A percentile compares a stretch with the other conserved stretches of the same genome.
Conservation (phyloP, 2,329 filamentous ascomycete genomes). For the Calonectria fujianensis region DNA sequence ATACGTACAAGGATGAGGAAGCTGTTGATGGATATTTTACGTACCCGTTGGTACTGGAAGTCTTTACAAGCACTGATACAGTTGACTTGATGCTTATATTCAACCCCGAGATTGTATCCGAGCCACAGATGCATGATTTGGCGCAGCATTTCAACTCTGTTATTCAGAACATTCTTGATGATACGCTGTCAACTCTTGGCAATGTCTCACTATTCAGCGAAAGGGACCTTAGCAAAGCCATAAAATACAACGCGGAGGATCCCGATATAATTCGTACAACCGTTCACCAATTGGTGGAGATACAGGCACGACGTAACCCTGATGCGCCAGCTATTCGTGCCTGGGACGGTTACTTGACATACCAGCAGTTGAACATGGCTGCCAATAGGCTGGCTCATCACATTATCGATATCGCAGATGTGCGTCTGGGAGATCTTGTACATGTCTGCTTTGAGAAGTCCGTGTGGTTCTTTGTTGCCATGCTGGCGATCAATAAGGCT, state of each 20-base stretch:
- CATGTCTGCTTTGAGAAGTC: background rate
- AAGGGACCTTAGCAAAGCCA: constrained; percentile 6
- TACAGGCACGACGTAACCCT: background rate
- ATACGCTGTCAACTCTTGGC: background rate
- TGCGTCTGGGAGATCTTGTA: constrained; percentile 13
- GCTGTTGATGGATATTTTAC: constrained; percentile 27
- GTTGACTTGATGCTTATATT: constrained; percentile 19
- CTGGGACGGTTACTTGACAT: constrained; percentile 1
- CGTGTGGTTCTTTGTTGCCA: background rate
- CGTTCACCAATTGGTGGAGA: constrained; percentile 12
- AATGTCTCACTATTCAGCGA: background rate
- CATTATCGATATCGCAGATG: constrained; percentile 3
- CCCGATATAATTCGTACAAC: background rate
- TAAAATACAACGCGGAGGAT: background rate
- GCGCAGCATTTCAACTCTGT: constrained; percentile 8
- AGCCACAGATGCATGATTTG: constrained; percentile 7
- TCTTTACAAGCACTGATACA: background rate
- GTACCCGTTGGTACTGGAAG: constrained; percentile 20
- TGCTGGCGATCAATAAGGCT: background rate
- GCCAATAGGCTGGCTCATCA: constrained; percentile 24
- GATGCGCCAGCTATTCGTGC: constrained; percentile 1
- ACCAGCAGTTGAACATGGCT: constrained; percentile 10
- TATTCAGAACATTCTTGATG: background rate
- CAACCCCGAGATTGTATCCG: constrained; percentile 44
- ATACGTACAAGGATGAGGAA: constrained; percentile 5